Base-by-base conservation (phyloP, 345 rosid genomes). In the Ricinus communis region DNA sequence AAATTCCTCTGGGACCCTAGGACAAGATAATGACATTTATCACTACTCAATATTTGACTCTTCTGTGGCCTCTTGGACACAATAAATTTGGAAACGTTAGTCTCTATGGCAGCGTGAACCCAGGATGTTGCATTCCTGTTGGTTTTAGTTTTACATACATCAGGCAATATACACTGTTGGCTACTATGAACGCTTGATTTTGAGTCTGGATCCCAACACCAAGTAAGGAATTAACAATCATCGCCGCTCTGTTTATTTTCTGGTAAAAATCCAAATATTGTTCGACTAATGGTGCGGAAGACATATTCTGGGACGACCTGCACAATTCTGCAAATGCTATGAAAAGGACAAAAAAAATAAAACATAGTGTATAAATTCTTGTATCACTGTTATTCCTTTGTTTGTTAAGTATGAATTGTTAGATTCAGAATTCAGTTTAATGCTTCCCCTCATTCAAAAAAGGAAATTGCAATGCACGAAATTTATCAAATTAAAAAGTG, bases 51-150 rank as follows among this genome's bases (percentile, higher is more conserved):
- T 59, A 43, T 67, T 28, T 68, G 76, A 49, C 66, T 33, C 46
- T 66, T 74, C 71, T 45, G 70, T 24, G 66, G 61, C 61, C 81
- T 77, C 73, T 74, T 71, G 67, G 77, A 74, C 71, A 85, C 57
- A 69, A 74, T 79, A 71, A 85, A 85, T 1, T 74, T 81, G 30
- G 82, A 77, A 36, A 82, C 69, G 51, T 71, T 62, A 4, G 86
- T 76, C 72, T 74, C 72, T 43, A 81, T 69, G 8, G 86, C 82
- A 74, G 82, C 77, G 62, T 76, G 80, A 65, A 79, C 82, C 88
- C 88, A 85, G 14, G 77, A 81, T 40, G 51, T 31, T 49, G 85
- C 88, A 55, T 75, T 74, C 46, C 33, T 72, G 10, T 52, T 55
- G 14, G 71, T 71, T 68, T 38, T 36, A 70, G 76, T 58, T 64